Base-by-base conservation (phyloP, 306 rosid genomes). In the Leucaena leucocephala region DNA sequence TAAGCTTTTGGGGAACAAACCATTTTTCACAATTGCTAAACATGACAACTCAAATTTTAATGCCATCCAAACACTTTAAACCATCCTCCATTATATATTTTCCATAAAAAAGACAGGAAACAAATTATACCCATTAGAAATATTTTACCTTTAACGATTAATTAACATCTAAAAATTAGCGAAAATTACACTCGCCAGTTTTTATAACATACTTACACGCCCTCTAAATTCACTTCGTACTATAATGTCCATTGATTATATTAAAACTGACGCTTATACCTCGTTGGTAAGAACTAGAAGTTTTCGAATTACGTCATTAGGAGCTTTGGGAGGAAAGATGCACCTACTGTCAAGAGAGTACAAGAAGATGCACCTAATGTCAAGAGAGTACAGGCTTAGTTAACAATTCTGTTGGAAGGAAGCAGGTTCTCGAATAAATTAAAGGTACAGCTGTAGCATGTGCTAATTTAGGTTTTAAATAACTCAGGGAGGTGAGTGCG, bases 161-260 rank as follows among this genome's bases (percentile, higher is more conserved):
- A 76, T 71, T 57, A 61, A 9, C 34, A 59, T 55, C 35, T 38
- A 19, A 43, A 52, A 63, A 75, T 79, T 17, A 38, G 71, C 9
- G 7, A 39, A 66, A 66, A 39, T 65, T 39, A 39, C 48, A 17
- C 8, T 65, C 33, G 17, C 34, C 71, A 38, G 12, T 8, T 38
- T 65, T 65, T 12, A 39, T 2, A 16, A 38, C 48, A 16, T 16
- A 65, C 5, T 39, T 21, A 9, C 71, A 9, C 49, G 3, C 34
- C 71, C 49, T 4, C 49, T 7, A 38, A 40, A 66, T 39, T 33
- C 49, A 66, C 17, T 4, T 66, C 39, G 21, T 7, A 38, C 14
- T 64, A 66, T 34, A 9, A 65, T 7, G 27, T 3, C 48, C 12
- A 19, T 39, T 17, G 19, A 17, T 16, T 21, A 16, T 65, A 38